Base-by-base conservation (phyloP, 2,329 filamentous ascomycete genomes). In the Diaporthe vexans region DNA sequence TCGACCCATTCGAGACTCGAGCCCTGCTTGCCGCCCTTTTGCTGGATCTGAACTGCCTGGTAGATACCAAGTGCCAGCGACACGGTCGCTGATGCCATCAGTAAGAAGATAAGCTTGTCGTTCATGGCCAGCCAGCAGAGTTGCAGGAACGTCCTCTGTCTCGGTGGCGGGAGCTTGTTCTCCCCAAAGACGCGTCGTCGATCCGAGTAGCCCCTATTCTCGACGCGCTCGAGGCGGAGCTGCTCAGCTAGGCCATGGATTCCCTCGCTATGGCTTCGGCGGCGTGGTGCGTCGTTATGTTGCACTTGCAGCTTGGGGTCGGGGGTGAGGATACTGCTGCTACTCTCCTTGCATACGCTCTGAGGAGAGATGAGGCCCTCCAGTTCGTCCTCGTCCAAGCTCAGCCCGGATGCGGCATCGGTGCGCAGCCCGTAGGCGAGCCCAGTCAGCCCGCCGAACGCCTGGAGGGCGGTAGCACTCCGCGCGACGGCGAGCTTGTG, bases 101-200 rank as follows among this genome's bases (percentile, higher is more conserved):
- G 86, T 6, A 95, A 84, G 72, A 95, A 93, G 70, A 95, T 85
- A 15, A 95, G 91, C 79, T 95, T 95, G 83, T 95, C 94, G 80
- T 95, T 95, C 83, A 94, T 94, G 1, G 93, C 93, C 79, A 94
- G 93, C 94, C 94, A 95, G 76, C 91, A 91, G 21, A 95, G 84
- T 79, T 92, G 87, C 75, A 93, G 85, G 69, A 95, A 91, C 52
- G 86, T 91, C 81, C 94, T 95, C 33, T 91, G 86, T 79, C 93
- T 93, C 78, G 90, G 90, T 77, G 90, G 91, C 0, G 92, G 92
- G n/a, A 94, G 83, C 40, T 86, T 85, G 77, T 95, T 95, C 76
- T 91, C 89, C 71, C 90, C 91, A 80, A 91, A 95, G 10, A 95
- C 86, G 48, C 92, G 90, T 79, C 89, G 93, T 29, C 94, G 91